Percentiles rank a stretch among this genome's conserved stretches.
phyloP scores from a whole-genome alignment of 2,329 filamentous ascomycete species.

The Fusarium nurragi region DNA sequence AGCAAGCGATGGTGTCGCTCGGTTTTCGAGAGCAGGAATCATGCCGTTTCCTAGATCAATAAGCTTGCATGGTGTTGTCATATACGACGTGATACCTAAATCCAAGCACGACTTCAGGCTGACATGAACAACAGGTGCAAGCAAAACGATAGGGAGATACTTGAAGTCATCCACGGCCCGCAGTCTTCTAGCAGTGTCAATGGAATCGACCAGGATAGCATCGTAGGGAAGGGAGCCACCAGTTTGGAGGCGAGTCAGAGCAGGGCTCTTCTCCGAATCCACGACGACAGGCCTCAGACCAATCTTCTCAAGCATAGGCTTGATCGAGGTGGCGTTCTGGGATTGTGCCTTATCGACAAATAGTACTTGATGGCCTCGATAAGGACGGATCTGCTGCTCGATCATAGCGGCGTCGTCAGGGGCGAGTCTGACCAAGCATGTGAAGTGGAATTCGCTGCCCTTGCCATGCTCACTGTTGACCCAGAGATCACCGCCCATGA shows the following conservation, averaged over 20 bases:
- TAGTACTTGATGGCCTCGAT: constrained; percentile 89
- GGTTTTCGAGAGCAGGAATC: constrained; percentile 92
- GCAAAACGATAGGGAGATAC: constrained; percentile 93
- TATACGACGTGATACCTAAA: constrained; percentile 97
- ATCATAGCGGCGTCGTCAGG: constrained; percentile 81
- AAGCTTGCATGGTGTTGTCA: constrained; percentile 94
- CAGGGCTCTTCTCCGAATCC: constrained; percentile 76
- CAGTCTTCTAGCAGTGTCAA: constrained; percentile 86
- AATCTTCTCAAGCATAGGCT: constrained; percentile 79
- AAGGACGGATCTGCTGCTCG: constrained; percentile 85
- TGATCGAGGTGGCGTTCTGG: constrained; percentile 78
- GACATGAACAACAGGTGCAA: constrained; percentile 89
- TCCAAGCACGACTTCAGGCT: constrained; percentile 93
- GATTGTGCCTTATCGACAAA: constrained; percentile 94
- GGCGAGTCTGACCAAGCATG: constrained; percentile 87
- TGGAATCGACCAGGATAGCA: constrained; percentile 94
- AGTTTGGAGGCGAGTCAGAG: constrained; percentile 61
- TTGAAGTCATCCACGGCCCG: constrained; percentile 94
- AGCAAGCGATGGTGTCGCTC: constrained; percentile 88
- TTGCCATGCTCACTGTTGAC: constrained; percentile 91
- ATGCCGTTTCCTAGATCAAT: constrained; percentile 97
- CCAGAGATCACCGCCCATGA: constrained; percentile 98
- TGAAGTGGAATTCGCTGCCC: constrained; percentile 96
- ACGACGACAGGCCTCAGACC: constrained; percentile 86
- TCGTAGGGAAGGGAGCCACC: constrained; percentile 79